Conservation (phyloP, 768 basidiomycete genomes). For the Hygrophoropsis aurantiaca region DNA sequence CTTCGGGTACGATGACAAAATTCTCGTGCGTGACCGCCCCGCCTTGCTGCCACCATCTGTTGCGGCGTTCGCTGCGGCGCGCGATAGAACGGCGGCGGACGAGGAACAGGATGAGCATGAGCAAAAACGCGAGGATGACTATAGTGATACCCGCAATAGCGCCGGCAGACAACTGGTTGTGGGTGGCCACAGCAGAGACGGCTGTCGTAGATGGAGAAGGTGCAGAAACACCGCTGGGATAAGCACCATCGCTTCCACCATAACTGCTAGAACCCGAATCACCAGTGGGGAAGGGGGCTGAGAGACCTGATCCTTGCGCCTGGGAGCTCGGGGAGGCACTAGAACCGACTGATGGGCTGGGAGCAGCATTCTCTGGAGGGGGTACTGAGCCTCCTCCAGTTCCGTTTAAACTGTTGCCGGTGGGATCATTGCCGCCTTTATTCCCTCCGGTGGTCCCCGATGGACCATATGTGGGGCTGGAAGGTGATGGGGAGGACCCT, state of each 20-base stretch:
- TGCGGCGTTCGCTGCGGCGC: slow-evolving; percentile 42
- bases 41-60: slow-evolving; percentile 45
- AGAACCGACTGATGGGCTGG: neutral
- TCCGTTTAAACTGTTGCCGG: neutral
- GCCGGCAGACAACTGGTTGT: slow-evolving; percentile 38
- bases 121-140: slow-evolving; percentile 26
- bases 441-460: neutral
- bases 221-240: slow-evolving; percentile 9
- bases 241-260: slow-evolving; percentile 11
- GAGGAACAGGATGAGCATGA: slow-evolving; percentile 39
- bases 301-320: neutral
- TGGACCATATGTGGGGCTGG: neutral
- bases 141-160: slow-evolving; percentile 48
- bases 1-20: neutral
- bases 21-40: slow-evolving; percentile 4
- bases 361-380: neutral
- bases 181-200: slow-evolving; percentile 10
- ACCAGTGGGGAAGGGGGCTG: neutral
- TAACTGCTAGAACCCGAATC: slow-evolving; percentile 1
- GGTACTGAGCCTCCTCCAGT: neutral
- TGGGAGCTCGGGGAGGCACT: slow-evolving; percentile 1
- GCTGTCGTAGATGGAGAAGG: slow-evolving; percentile 12
- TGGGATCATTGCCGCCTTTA: neutral
- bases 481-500: neutral
- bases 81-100: slow-evolving; percentile 46